Base-by-base conservation (phyloP, 2,329 filamentous ascomycete species). In the Fusarium tanahbumbuense region DNA sequence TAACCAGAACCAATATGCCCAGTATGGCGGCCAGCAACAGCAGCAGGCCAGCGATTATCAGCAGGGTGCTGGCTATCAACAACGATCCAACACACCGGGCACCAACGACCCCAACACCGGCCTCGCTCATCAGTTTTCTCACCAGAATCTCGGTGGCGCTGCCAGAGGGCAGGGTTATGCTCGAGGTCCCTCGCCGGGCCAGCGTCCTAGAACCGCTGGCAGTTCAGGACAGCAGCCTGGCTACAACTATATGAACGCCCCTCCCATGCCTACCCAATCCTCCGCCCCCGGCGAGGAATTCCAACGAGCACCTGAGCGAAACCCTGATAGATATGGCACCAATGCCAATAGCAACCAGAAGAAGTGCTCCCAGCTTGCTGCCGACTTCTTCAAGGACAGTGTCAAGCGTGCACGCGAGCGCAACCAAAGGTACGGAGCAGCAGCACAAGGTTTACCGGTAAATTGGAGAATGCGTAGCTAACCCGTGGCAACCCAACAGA, bases 321-420 rank as follows among this genome's bases (percentile, higher is more conserved):
- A 95, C 81, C 93, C 94, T 5, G 93, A 97, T 77, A 93, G 92
- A 76, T 91, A 89, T 73, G 88, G 88, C 34, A 78, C 84, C 58
- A 86, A 88, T 72, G 85, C 88, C 71, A 89, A 90, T 76, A 90
- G 89, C 78, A 91, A 91, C 78, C 88, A 91, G 81, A 91, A 90
- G 82, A 90, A 89, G 77, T 91, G 89, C 78, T 87, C 87, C 16
- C 87, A 90, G 76, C 79, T 91, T 77, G 92, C 97, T 41, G 89
- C 92, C 60, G 94, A 96, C 75, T 98, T 98, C 85, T 99, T 98
- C 89, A 97, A 97, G 82, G 95, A 99, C 82, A 98, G 95, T 79
- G 97, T 99, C 59, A 95, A 97, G 85, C 90, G 96, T 75, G 96
- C 96, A 54, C 89, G 95, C 73, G 96, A 98, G 83, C 91, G 96